Evolutionary conservation across 2,329 filamentous ascomycete genomes (phyloP).

Genomic region (Exophiala dermatitidis): DNA sequence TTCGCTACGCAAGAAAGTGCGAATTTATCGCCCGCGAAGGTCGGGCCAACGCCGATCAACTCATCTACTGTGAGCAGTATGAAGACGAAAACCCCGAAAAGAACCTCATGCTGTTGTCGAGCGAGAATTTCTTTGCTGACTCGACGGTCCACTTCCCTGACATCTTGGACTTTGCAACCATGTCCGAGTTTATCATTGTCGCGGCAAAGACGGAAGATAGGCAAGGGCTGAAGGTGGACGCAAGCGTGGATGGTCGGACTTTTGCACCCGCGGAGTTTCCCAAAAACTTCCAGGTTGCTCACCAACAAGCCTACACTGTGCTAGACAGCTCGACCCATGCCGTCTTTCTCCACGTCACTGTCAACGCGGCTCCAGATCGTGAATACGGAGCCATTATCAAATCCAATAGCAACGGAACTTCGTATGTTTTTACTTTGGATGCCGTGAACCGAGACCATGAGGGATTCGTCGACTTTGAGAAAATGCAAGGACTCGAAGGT

Average conservation of each 20-base stretch:
- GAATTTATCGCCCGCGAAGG: slow-evolving; percentile 70
- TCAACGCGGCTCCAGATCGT: slow-evolving; percentile 56
- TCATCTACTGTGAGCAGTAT: slow-evolving; percentile 59
- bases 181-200: slow-evolving; percentile 93
- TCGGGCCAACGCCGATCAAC: slow-evolving; percentile 40
- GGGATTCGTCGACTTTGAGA: slow-evolving; percentile 92
- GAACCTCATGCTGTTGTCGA: slow-evolving; percentile 64
- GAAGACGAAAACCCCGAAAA: slow-evolving; percentile 57
- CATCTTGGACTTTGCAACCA: slow-evolving; percentile 81
- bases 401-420: slow-evolving; percentile 97
- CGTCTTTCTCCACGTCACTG: slow-evolving; percentile 86
- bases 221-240: slow-evolving; percentile 65
- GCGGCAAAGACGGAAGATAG: slow-evolving; percentile 56
- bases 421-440: slow-evolving; percentile 75
- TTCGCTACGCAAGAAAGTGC: slow-evolving; percentile 70
- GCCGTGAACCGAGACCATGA: slow-evolving; percentile 70
- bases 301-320: slow-evolving; percentile 81
- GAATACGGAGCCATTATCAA: slow-evolving; percentile 86
- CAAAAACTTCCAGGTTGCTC: slow-evolving; percentile 68
- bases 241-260: slow-evolving; percentile 73
- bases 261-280: slow-evolving; percentile 86
- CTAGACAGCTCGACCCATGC: slow-evolving; percentile 92
- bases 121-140: slow-evolving; percentile 67
- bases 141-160: slow-evolving; percentile 57
- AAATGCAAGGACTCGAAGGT: slow-evolving; percentile 85